Conservation (phyloP, 805 yeast genomes). For the Schwanniomyces polymorphus region DNA sequence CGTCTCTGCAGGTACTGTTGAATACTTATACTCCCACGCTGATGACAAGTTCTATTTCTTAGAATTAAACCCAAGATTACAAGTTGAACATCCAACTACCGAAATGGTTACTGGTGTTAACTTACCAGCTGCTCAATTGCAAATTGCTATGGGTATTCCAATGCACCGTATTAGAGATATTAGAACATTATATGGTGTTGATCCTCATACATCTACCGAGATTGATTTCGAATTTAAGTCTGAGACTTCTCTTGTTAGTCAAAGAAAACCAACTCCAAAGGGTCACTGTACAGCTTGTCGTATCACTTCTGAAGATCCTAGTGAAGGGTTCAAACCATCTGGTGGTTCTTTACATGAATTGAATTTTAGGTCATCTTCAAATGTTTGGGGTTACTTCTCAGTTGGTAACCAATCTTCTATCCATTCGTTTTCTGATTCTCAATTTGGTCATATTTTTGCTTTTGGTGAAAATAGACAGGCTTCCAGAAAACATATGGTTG, state of each 20-base stretch:
- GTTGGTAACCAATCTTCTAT: slow-evolving; percentile 96
- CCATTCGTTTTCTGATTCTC: slow-evolving; percentile 97
- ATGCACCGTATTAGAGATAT: slow-evolving; percentile 93
- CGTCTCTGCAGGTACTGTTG: slow-evolving; percentile 99
- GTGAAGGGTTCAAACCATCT: slow-evolving; percentile 98
- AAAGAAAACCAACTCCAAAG: slow-evolving; percentile 91
- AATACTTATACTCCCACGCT: slow-evolving; percentile 89
- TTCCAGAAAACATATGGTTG: slow-evolving; percentile 98
- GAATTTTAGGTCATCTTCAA: slow-evolving; percentile 94
- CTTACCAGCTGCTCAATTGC: slow-evolving; percentile 97
- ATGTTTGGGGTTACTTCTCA: slow-evolving; percentile 99
- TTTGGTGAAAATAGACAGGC: slow-evolving; percentile 98
- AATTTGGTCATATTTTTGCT: slow-evolving; percentile 98
- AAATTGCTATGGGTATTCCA: slow-evolving; percentile 99
- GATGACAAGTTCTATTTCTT: slow-evolving; percentile 95
- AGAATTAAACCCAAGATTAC: slow-evolving; percentile 97
- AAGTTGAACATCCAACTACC: slow-evolving; percentile 99
- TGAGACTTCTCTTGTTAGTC: slow-evolving; percentile 69
- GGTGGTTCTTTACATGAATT: slow-evolving; percentile 96
- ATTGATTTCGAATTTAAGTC: slow-evolving; percentile 87
- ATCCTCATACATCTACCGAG: slow-evolving; percentile 87
- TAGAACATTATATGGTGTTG: slow-evolving; percentile 90
- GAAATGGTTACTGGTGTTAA: slow-evolving; percentile 99
- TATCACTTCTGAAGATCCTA: slow-evolving; percentile 98
- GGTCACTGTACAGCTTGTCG: slow-evolving; percentile 99